Percentiles rank a stretch among this genome's conserved stretches.
phyloP scores from a whole-genome alignment of 129 eudicot genomes.

The Escallonia herrerae region DNA sequence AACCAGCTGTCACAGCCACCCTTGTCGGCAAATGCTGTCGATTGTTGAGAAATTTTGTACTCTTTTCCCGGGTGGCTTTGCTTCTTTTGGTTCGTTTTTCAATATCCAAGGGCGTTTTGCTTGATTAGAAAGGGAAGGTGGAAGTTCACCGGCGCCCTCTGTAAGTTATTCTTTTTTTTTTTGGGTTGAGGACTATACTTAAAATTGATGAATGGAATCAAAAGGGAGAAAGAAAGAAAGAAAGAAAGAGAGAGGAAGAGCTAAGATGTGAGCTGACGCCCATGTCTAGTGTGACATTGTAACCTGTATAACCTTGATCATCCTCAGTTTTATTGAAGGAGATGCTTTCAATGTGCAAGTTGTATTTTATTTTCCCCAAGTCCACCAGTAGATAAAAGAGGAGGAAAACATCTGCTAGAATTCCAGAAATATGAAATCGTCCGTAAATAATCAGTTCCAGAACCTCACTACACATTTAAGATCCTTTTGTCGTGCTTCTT shows the following conservation, averaged over 20 bases:
- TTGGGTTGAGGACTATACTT: conserved; percentile 17
- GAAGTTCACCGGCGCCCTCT: conserved; percentile 44
- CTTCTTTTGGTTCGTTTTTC: background rate
- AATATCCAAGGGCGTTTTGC: conserved; percentile 16
- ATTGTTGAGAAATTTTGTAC: conserved; percentile 16
- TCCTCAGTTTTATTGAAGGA: conserved; percentile 52
- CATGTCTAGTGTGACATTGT: conserved; percentile 16
- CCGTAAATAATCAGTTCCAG: too few species aligned
- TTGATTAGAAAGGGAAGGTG: conserved; percentile 38
- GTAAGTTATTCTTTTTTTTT: conserved; percentile 15
- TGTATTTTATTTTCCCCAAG: background rate
- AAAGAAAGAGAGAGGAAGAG: background rate
- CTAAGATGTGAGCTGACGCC: conserved; percentile 14
- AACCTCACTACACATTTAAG: too few species aligned
- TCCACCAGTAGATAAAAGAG: too few species aligned
- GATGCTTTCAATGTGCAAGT: conserved; percentile 12
- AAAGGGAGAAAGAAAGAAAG: conserved; percentile 2
- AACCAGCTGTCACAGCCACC: conserved; percentile 15
- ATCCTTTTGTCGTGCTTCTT: too few species aligned
- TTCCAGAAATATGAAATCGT: background rate
- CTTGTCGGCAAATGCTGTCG: conserved; percentile 20
- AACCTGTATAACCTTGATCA: conserved; percentile 25
- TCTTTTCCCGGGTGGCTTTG: conserved; percentile 12
- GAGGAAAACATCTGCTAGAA: too few species aligned
- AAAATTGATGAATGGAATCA: conserved; percentile 12